Conservation (phyloP, 2,329 filamentous ascomycete genomes). For the Shiraia bambusicola region DNA sequence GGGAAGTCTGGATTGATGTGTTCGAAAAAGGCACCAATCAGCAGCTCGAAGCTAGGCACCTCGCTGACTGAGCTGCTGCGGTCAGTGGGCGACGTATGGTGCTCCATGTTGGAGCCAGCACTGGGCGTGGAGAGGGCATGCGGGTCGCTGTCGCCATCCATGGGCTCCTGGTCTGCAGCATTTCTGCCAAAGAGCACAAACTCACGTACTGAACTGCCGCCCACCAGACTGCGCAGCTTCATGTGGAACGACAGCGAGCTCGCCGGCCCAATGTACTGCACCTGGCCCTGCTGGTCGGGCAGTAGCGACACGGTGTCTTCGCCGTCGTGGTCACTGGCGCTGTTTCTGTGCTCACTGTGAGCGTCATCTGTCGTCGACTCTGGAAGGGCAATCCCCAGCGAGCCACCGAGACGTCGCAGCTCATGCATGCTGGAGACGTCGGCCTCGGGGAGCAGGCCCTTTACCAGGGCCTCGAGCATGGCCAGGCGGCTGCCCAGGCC, state of each 20-base stretch:
- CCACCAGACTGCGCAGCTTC: constrained; percentile 44
- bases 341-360: constrained; percentile 16
- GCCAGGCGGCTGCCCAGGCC: constrained; percentile 45
- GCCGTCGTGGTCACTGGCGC: constrained; percentile 23
- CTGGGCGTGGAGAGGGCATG: constrained; percentile 23
- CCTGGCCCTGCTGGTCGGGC: constrained; percentile 49
- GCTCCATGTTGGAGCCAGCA: constrained; percentile 21
- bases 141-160: constrained; percentile 20
- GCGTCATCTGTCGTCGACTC: constrained; percentile 20
- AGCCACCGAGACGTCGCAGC: constrained; percentile 43
- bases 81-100: constrained; percentile 27
- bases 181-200: constrained; percentile 48
- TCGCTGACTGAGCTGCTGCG: constrained; percentile 14
- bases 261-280: constrained; percentile 48
- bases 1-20: constrained; percentile 48
- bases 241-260: constrained; percentile 49
- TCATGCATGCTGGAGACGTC: constrained; percentile 47
- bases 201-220: constrained; percentile 33
- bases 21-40: constrained; percentile 47
- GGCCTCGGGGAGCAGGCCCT: constrained; percentile 47
- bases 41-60: constrained; percentile 32
- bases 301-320: constrained; percentile 42
- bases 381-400: constrained; percentile 46
- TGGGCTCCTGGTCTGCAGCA: constrained; percentile 35
- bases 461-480: constrained; percentile 49